A percentile compares a stretch with the other conserved stretches of the same genome.
These are phyloP conservation scores for Laguncularia racemosa DNA, from an alignment of 345 rosid genomes.

Conservation along the genomic window DNA sequence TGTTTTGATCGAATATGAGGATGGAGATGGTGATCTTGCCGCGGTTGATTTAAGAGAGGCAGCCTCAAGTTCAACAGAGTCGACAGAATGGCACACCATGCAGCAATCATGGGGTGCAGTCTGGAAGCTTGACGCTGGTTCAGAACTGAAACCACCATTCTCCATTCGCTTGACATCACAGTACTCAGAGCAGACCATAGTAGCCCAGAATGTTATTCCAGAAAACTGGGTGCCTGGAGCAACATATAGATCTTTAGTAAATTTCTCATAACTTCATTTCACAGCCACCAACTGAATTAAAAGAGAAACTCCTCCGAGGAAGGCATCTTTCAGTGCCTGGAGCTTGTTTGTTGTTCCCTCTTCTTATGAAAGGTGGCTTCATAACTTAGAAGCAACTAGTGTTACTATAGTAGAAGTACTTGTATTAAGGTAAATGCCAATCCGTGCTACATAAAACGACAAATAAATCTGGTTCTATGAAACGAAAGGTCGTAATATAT, in stretches of 20 bases:
- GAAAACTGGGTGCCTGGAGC: slow-evolving; percentile 41
- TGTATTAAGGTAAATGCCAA: no score
- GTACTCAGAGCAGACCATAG: slow-evolving; percentile 28
- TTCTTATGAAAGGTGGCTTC: no score
- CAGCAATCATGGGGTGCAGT: slow-evolving; percentile 50
- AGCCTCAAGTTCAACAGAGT: slow-evolving; percentile 1
- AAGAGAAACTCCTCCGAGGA: no score
- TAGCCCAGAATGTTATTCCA: slow-evolving; percentile 39
- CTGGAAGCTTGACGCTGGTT: slow-evolving; percentile 44
- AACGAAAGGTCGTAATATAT: no score
- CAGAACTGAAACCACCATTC: slow-evolving; percentile 30
- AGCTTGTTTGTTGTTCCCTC: no score
- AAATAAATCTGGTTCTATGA: no score
- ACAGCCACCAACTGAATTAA: no score
- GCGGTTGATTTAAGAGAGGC: slow-evolving; percentile 19
- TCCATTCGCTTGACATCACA: slow-evolving; percentile 29
- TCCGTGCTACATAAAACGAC: no score
- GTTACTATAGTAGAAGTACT: no score
- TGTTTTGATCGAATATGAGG: slow-evolving; percentile 31
- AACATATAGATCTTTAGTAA: slow-evolving; percentile 36
- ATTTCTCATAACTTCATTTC: slow-evolving; percentile 12
- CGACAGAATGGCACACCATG: slow-evolving; percentile 31
- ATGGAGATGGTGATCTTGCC: slow-evolving; percentile 44
- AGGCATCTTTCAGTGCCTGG: no score
- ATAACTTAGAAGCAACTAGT: no score